Conservation (phyloP, 1,139 yeast genomes). For the Saccharomyces hybrid region DNA sequence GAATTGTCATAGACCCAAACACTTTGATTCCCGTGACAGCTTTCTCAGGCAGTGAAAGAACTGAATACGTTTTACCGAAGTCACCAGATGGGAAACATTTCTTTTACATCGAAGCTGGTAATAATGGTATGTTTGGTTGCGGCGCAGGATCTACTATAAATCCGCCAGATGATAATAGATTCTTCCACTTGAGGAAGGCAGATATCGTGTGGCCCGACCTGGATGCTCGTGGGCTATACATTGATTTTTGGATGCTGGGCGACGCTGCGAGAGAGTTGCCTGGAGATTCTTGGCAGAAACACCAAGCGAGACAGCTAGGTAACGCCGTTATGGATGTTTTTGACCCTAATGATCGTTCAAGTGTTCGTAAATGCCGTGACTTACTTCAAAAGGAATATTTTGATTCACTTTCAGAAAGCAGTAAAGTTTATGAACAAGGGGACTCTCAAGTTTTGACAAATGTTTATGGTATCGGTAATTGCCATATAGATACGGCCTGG, state of each 20-base stretch:
- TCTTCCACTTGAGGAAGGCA: constrained; percentile 57
- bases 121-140: constrained; percentile 92
- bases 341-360: constrained; percentile 44
- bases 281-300: constrained; percentile 70
- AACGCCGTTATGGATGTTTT: constrained; percentile 77
- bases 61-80: constrained; percentile 60
- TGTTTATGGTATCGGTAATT: constrained; percentile 83
- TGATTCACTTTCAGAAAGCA: constrained; percentile 57
- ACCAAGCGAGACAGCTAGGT: constrained; percentile 69
- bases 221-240: constrained; percentile 66
- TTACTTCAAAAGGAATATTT: constrained; percentile 52
- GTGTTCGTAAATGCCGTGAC: constrained; percentile 55
- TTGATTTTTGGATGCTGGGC: constrained; percentile 81
- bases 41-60: constrained; percentile 79
- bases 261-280: constrained; percentile 88
- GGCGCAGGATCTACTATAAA: constrained; percentile 55
- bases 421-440: constrained; percentile 46
- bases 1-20: constrained; percentile 56
- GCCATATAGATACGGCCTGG: constrained; percentile 98
- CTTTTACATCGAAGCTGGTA: constrained; percentile 82
- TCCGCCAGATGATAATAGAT: constrained; percentile 62
- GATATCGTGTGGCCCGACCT: constrained; percentile 76
- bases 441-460: constrained; percentile 33
- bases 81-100: constrained; percentile 28
- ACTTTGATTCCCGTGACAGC: constrained; percentile 70